A percentile compares a stretch with the other conserved stretches of the same genome.
phyloP scores from a whole-genome alignment of 208 protist species.

The Acanthamoeba quina region DNA sequence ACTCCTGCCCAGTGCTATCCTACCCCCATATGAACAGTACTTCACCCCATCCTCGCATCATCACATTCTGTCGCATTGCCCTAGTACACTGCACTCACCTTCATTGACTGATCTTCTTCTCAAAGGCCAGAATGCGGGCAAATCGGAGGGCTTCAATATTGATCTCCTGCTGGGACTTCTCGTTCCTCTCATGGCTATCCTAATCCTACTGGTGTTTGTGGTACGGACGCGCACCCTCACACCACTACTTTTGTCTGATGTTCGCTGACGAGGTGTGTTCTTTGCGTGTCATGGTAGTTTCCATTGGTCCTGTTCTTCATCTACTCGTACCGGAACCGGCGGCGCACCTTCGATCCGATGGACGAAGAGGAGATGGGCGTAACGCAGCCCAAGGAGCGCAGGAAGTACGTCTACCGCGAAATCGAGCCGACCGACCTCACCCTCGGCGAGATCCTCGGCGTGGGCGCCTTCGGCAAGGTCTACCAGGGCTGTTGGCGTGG shows the following conservation, averaged over 20 bases:
- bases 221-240: neutral
- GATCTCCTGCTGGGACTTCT: conserved; percentile 8
- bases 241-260: neutral
- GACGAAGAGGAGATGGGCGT: conserved; percentile 5
- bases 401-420: conserved; percentile 22
- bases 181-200: neutral
- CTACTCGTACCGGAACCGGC: neutral
- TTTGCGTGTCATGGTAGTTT: neutral
- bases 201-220: neutral
- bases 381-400: neutral
- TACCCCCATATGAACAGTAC: neutral
- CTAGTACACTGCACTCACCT: too few relatives aligned
- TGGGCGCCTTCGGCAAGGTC: conserved; percentile 26
- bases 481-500: conserved; percentile 35
- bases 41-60: neutral
- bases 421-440: conserved; percentile 23
- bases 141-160: neutral
- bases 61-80: too few relatives aligned
- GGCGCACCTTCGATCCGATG: conserved; percentile 28
- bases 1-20: neutral
- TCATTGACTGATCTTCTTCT: neutral
- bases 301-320: neutral
- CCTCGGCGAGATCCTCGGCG: conserved; percentile 25
- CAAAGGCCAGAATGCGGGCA: neutral
- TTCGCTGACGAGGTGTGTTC: neutral